Evolutionary conservation across 1,139 yeast genomes (phyloP), one percentile per base, ranked within the genome.

Genomic region (Taphrina deformans): DNA sequence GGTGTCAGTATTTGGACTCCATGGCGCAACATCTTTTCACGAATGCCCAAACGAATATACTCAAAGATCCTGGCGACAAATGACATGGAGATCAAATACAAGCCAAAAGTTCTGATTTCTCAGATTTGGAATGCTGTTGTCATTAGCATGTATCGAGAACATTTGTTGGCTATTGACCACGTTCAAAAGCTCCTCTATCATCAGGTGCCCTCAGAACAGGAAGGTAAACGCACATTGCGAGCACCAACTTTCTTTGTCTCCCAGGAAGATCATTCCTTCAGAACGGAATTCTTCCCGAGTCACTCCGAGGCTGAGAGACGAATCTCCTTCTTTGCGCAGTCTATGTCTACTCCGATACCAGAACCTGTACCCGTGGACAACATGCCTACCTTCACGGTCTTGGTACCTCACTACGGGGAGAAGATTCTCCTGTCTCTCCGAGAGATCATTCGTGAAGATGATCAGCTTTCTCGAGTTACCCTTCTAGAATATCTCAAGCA

Each of bases 111-210:
- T 71, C 83, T 93, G 77, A 92, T 93, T 75, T 91, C 98, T 55
- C 99, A 93, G 81, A 92, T 93, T 73, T 93, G 99, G 99, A 93
- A 93, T 77, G 99, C 99, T 66, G 88, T 92, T 78, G 96, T 92
- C 73, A 92, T 92, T 73, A 91, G 97, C 69, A 92, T 92, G 97
- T 92, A 92, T 85, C 89, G 98, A 81, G 98, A 92, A 79, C 98
- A 92, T 77, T 82, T 93, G 78, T 81, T 93, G 72, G 98, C 99
- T 46, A 92, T 93, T 78, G 99, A 93, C 77, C 99, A 93, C 75
- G 99, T 93, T 67, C 99, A 93, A 80, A 92, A 90, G 80, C 83
- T 93, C 78, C 83, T 93, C 71, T 93, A 93, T 78, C 99, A 93
- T 77, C 70, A 82, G 79, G 99, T 93, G 73, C 97, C 99, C 69